These are phyloP conservation scores for Saccharomycopsis fibuligera DNA, from an alignment of 805 yeast genomes.

Conservation along the genomic window DNA sequence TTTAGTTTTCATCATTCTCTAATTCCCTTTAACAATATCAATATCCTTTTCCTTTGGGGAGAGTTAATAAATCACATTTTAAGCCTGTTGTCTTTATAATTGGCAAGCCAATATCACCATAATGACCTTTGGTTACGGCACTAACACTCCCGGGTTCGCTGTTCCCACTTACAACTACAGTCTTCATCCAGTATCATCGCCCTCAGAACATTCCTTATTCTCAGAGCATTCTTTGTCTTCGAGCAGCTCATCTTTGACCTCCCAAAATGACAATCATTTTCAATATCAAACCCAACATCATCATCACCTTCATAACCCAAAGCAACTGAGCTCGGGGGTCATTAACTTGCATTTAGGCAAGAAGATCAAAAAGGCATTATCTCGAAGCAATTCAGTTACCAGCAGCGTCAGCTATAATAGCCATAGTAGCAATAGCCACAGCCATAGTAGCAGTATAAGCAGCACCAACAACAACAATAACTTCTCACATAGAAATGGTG, in stretches of 20 bases:
- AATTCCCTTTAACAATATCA: no score
- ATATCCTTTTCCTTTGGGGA: no score
- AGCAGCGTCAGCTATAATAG: background rate
- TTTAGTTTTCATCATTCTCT: no score
- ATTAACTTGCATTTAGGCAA: slow-evolving; percentile 8
- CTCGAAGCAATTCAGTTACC: slow-evolving; percentile 17
- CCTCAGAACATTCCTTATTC: slow-evolving; percentile 19
- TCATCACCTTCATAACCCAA: background rate
- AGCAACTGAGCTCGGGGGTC: no score
- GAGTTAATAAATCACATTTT: no score
- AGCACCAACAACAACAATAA: no score
- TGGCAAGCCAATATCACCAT: no score
- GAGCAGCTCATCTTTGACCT: slow-evolving; percentile 9
- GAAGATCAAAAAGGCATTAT: slow-evolving; percentile 17
- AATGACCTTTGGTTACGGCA: no score
- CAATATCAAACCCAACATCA: background rate
- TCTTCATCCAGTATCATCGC: slow-evolving; percentile 17
- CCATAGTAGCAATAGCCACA: no score
- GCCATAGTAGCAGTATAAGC: no score
- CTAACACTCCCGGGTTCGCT: background rate
- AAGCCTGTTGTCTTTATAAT: no score
- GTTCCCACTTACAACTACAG: slow-evolving; percentile 5
- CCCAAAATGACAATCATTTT: background rate
- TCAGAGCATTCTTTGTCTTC: slow-evolving; percentile 16
- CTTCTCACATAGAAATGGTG: no score